phyloP scores from a whole-genome alignment of 2,329 filamentous ascomycete species.

The Aspergillus terreus region DNA sequence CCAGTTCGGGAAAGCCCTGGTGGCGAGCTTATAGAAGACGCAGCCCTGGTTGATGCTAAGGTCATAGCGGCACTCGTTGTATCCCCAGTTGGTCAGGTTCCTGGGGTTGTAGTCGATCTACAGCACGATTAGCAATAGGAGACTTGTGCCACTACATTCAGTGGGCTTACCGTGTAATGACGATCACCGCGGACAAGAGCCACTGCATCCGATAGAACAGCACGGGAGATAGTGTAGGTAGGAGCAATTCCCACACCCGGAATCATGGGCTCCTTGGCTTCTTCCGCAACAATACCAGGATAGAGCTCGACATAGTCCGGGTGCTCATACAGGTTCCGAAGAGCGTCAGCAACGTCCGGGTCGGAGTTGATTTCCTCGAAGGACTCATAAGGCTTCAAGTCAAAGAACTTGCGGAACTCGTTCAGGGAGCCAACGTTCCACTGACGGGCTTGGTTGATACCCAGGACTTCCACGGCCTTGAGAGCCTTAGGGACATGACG shows the following conservation, averaged over 20 bases:
- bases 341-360: slow-evolving; percentile 62
- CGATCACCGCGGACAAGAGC: slow-evolving; percentile 74
- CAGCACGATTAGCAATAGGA: too few relatives aligned
- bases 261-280: slow-evolving; percentile 68
- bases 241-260: slow-evolving; percentile 72
- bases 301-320: slow-evolving; percentile 79
- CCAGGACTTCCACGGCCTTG: slow-evolving; percentile 73
- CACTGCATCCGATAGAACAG: slow-evolving; percentile 73
- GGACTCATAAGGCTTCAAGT: slow-evolving; percentile 67
- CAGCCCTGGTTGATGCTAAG: slow-evolving; percentile 73
- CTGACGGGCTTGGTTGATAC: slow-evolving; percentile 70
- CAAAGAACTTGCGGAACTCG: slow-evolving; percentile 80
- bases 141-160: too few relatives aligned
- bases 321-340: slow-evolving; percentile 64
- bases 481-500: slow-evolving; percentile 71
- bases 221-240: slow-evolving; percentile 72
- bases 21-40: slow-evolving; percentile 79
- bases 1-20: slow-evolving; percentile 74
- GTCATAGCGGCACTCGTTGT: slow-evolving; percentile 69
- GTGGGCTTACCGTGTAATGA: slow-evolving; percentile 59
- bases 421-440: slow-evolving; percentile 79
- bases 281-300: slow-evolving; percentile 72
- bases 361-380: slow-evolving; percentile 85
- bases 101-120: slow-evolving; percentile 66
- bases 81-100: slow-evolving; percentile 80